A percentile compares a stretch with the other conserved stretches of the same genome.
Conservation (phyloP, 2,329 filamentous ascomycete species). For the Aspergillus unguis region DNA sequence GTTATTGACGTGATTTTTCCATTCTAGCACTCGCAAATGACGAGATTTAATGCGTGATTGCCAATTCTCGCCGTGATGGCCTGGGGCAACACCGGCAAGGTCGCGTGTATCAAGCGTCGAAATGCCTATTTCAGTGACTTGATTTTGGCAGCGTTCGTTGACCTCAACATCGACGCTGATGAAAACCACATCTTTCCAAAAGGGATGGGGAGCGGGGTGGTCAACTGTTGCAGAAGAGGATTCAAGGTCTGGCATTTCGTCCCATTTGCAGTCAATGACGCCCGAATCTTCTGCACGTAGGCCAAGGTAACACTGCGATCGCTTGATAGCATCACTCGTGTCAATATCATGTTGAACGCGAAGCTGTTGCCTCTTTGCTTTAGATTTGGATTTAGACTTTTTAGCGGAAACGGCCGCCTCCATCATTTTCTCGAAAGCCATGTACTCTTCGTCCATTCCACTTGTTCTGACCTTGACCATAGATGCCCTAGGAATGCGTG, state of each 20-base stretch:
- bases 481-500: conserved; percentile 27
- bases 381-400: conserved; percentile 50
- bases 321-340: conserved; percentile 57
- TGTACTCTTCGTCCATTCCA: conserved; percentile 12
- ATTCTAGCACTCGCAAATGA: conserved; percentile 75
- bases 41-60: conserved; percentile 61
- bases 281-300: conserved; percentile 46
- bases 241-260: conserved; percentile 19
- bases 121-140: conserved; percentile 82
- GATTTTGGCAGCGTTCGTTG: conserved; percentile 63
- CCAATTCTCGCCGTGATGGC: conserved; percentile 64
- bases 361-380: conserved; percentile 51
- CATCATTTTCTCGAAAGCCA: conserved; percentile 47
- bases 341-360: conserved; percentile 50
- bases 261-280: conserved; percentile 19
- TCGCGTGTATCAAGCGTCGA: conserved; percentile 71
- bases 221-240: conserved; percentile 44
- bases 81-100: conserved; percentile 56
- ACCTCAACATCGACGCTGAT: conserved; percentile 80
- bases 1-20: conserved; percentile 62
- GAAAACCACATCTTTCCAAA: conserved; percentile 62
- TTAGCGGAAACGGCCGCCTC: conserved; percentile 49
- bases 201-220: conserved; percentile 45
- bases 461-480: neutral
- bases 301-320: conserved; percentile 68